phyloP scores from a whole-genome alignment of 352 stramenopile species.

The Globisporangium takayamanum region DNA sequence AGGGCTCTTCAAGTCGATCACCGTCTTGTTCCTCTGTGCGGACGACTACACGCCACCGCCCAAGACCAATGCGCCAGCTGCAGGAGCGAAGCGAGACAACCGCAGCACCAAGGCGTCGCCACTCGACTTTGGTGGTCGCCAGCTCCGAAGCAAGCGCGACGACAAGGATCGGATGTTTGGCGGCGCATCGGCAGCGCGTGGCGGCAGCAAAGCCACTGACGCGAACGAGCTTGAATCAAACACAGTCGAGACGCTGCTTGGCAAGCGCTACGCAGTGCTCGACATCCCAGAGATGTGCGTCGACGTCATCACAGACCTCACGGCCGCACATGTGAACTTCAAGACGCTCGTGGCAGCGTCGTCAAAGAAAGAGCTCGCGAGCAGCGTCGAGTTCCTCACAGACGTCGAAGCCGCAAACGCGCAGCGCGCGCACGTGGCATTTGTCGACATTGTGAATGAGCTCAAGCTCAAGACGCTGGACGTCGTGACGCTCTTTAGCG shows the following conservation, averaged over 20 bases:
- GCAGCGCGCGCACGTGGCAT: slow-evolving; percentile 37
- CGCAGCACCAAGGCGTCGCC: slow-evolving; percentile 1
- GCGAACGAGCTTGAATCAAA: slow-evolving; percentile 50
- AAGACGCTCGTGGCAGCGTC: slow-evolving; percentile 54
- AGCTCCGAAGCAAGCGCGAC: slow-evolving; percentile 51
- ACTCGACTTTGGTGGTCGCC: slow-evolving; percentile 23
- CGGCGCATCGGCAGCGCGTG: neutral
- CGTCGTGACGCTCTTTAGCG: slow-evolving; percentile 51
- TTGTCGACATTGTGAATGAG: slow-evolving; percentile 66
- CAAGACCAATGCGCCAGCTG: slow-evolving; percentile 8
- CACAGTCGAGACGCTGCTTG: slow-evolving; percentile 47
- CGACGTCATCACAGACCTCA: slow-evolving; percentile 48
- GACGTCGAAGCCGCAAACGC: slow-evolving; percentile 72
- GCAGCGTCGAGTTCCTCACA: slow-evolving; percentile 56
- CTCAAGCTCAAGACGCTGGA: slow-evolving; percentile 81
- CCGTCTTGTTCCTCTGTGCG: slow-evolving; percentile 58
- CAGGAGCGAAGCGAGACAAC: slow-evolving; percentile 7
- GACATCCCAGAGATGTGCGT: slow-evolving; percentile 78
- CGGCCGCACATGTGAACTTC: slow-evolving; percentile 40
- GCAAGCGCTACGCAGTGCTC: slow-evolving; percentile 61
- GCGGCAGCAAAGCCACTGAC: slow-evolving; percentile 16
- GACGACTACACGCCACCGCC: slow-evolving; percentile 55
- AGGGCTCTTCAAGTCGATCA: slow-evolving; percentile 70
- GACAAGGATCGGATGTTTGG: slow-evolving; percentile 31
- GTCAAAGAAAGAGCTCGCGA: slow-evolving; percentile 71